Percentiles rank a stretch among this genome's conserved stretches.
Conservation (phyloP, 2,329 filamentous ascomycete species). For the Colletotrichum karsti region DNA sequence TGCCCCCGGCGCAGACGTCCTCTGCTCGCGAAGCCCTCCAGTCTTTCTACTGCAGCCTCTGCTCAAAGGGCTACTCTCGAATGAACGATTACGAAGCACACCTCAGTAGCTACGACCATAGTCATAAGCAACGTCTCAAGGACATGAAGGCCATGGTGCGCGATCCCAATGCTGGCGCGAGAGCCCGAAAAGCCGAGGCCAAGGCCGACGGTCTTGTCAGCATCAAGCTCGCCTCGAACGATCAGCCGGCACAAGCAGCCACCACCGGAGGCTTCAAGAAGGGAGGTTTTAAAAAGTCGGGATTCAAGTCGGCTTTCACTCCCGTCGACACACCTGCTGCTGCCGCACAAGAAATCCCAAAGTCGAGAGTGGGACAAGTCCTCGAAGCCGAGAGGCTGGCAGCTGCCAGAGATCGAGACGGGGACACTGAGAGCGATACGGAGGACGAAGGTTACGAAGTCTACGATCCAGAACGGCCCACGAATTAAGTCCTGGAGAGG, state of each 20-base stretch:
- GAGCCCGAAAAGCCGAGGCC: slow-evolving; percentile 74
- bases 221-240: slow-evolving; percentile 65
- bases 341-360: slow-evolving; percentile 31
- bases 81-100: slow-evolving; percentile 98
- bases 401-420: not conserved
- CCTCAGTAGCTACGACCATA: slow-evolving; percentile 93
- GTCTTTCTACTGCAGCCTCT: slow-evolving; percentile 86
- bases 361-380: slow-evolving; percentile 1
- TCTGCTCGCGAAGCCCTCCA: slow-evolving; percentile 79
- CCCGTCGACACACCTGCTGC: slow-evolving; percentile 51
- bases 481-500: slow-evolving; percentile 55
- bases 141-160: slow-evolving; percentile 88
- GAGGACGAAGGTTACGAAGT: slow-evolving; percentile 78
- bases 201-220: slow-evolving; percentile 75
- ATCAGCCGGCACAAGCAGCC: slow-evolving; percentile 33
- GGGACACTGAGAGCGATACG: slow-evolving; percentile 65
- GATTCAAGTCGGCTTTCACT: slow-evolving; percentile 81
- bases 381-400: slow-evolving; percentile 33
- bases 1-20: slow-evolving; percentile 65
- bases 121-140: slow-evolving; percentile 88
- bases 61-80: slow-evolving; percentile 92
- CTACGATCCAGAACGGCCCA: slow-evolving; percentile 69
- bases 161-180: slow-evolving; percentile 71
- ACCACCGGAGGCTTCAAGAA: slow-evolving; percentile 66
- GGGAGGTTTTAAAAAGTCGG: slow-evolving; percentile 81